Conservation (phyloP, 306 rosid genomes). For the Lathyrus tuberosus region DNA sequence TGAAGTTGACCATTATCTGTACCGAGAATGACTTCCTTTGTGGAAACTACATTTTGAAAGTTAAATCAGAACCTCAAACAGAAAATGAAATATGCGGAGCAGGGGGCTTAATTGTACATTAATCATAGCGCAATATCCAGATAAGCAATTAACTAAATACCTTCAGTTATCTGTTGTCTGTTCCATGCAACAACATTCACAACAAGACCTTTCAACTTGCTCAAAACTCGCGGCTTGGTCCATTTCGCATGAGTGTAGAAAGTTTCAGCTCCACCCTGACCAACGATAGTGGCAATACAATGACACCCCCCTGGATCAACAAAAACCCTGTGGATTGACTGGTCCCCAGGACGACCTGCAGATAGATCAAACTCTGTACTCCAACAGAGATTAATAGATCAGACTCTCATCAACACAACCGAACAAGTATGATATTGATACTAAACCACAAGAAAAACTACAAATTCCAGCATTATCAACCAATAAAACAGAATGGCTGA, state of each 20-base stretch:
- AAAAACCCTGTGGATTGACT: slow-evolving; percentile 91
- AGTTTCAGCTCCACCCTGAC: slow-evolving; percentile 81
- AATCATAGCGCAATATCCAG: slow-evolving; percentile 16
- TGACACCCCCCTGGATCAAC: slow-evolving; percentile 99
- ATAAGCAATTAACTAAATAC: slow-evolving; percentile 43
- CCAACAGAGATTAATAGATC: slow-evolving; percentile 42
- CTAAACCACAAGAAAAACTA: slow-evolving; percentile 31
- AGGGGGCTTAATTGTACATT: slow-evolving; percentile 6
- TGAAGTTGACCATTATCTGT: slow-evolving; percentile 85
- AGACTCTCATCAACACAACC: slow-evolving; percentile 36
- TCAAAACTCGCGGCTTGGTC: slow-evolving; percentile 82
- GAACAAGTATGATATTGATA: slow-evolving; percentile 6
- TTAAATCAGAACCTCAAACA: slow-evolving; percentile 36
- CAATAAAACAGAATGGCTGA: neutral
- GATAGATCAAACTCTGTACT: slow-evolving; percentile 80
- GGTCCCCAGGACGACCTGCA: slow-evolving; percentile 88
- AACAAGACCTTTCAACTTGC: slow-evolving; percentile 81
- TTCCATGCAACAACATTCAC: slow-evolving; percentile 97
- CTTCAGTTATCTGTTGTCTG: slow-evolving; percentile 89
- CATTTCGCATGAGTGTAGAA: slow-evolving; percentile 93
- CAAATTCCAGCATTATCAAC: slow-evolving; percentile 32
- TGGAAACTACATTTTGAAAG: slow-evolving; percentile 62
- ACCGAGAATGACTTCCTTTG: slow-evolving; percentile 89
- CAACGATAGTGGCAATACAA: slow-evolving; percentile 80
- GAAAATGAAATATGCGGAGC: slow-evolving; percentile 12